Conservation (phyloP, 805 yeast genomes). For the Starmerella cellae region DNA sequence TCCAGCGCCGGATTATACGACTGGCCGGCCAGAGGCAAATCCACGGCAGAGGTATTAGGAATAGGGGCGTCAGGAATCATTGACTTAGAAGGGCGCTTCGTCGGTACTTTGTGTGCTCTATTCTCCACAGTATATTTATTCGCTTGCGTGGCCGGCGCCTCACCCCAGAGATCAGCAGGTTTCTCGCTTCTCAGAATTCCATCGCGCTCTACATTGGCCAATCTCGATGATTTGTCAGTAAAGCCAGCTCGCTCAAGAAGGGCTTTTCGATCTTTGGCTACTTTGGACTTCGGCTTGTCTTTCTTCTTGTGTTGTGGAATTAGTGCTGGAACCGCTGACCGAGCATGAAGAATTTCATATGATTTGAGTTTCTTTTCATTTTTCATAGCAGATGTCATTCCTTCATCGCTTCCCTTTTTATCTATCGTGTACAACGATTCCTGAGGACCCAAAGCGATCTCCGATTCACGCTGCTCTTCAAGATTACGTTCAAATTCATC, state of each 20-base stretch:
- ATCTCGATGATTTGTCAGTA: constrained; percentile 1
- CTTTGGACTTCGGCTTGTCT: constrained; percentile 24
- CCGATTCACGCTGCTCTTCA: constrained; percentile 54
- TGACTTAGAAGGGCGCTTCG: not conserved
- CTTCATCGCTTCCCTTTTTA: constrained; percentile 44
- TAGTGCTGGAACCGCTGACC: constrained; percentile 67
- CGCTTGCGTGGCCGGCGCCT: constrained; percentile 3
- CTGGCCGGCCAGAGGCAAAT: constrained; percentile 67
- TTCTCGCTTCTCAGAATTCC: constrained; percentile 40
- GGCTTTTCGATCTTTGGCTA: constrained; percentile 9
- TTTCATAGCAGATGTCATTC: constrained; percentile 30
- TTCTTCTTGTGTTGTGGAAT: constrained; percentile 28
- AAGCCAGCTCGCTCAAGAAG: constrained; percentile 16
- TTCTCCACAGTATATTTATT: constrained; percentile 17
- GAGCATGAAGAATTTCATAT: constrained; percentile 56
- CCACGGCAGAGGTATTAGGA: constrained; percentile 24
- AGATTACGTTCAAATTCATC: constrained; percentile 62
- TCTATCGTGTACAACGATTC: constrained; percentile 48
- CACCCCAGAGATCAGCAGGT: constrained; percentile 61
- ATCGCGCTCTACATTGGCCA: constrained; percentile 42
- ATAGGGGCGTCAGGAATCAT: constrained; percentile 19
- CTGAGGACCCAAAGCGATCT: constrained; percentile 30
- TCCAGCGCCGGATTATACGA: constrained; percentile 84
- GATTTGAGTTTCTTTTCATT: constrained; percentile 40
- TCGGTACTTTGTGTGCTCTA: not conserved